Base-by-base conservation (phyloP, 2,329 filamentous ascomycete genomes). In the Ceratocystis cacaofunesta region DNA sequence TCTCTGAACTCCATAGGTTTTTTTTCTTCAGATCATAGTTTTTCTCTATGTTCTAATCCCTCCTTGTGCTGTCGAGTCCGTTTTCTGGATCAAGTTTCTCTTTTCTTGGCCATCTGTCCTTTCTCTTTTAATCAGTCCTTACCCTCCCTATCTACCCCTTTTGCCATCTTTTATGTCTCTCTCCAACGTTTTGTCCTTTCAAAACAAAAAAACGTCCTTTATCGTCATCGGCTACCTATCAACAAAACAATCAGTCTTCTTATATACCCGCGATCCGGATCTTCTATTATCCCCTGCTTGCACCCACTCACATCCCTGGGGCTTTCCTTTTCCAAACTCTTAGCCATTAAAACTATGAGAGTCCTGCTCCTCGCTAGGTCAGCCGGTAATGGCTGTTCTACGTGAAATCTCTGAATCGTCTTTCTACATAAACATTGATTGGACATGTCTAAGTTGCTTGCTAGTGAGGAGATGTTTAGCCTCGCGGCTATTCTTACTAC, bases 401-500 rank as follows among this genome's bases (percentile, higher is more conserved):
- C 22, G 19, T 52, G 48, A 52, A 50, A 25, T 52, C 48, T 10
- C 48, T 12, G 8, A 52, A 52, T 43, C 10, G 19, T 22, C 17
- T 43, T 41, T 41, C 17, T 41, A 62, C 36, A 62, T 62, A n/a
- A 17, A 28, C 36, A 41, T 62, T 62, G n/a, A 48, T 55, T 36
- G 50, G 60, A 36, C 61, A 61, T 55, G 63, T 60, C 61, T 32
- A 65, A 28, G 48, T 52, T 62, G 36, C 58, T 52, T 67, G 41
- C 28, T 63, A 48, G 61, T 32, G 63, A 63, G 46, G 48, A 58
- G 66, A 65, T 60, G 62, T 44, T 50, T 44, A 63, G 66, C 58
- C 60, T 67, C 60, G 41, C 66, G 63, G 66, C 63, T 65, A 58
- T 67, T 65, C 58, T 63, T 63, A 10, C 22, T 25, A 46, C 60